These are phyloP conservation scores for Wakefieldia striispora DNA, from an alignment of 768 basidiomycete genomes.

Conservation along the genomic window DNA sequence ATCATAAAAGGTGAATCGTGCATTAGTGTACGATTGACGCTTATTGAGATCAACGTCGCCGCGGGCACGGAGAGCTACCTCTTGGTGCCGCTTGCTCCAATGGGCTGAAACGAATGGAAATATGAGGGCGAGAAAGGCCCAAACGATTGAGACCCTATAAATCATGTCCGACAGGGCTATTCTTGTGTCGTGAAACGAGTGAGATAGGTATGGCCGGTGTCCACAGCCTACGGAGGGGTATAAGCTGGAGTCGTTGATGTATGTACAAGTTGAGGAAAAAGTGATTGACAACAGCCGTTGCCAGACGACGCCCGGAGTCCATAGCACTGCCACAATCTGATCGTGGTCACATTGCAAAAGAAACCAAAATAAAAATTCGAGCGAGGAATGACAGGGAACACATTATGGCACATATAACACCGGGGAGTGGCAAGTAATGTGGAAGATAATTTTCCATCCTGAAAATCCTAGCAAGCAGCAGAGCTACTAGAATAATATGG, in stretches of 20 bases:
- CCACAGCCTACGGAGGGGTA: constrained; percentile 9
- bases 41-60: constrained; percentile 41
- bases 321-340: constrained; percentile 10
- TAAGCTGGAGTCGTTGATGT: background rate
- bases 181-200: constrained; percentile 18
- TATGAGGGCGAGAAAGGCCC: constrained; percentile 34
- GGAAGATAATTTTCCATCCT: constrained; percentile 4
- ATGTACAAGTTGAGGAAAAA: background rate
- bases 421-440: too few relatives aligned
- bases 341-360: background rate
- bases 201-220: constrained; percentile 12
- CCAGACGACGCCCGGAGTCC: constrained; percentile 10
- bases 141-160: constrained; percentile 26
- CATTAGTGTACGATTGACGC: constrained; percentile 31
- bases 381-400: background rate
- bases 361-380: background rate
- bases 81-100: constrained; percentile 42
- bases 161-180: constrained; percentile 13
- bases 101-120: constrained; percentile 35
- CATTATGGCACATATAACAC: constrained; percentile 4
- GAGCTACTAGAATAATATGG: constrained; percentile 21
- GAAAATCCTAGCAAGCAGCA: constrained; percentile 2
- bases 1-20: constrained; percentile 56
- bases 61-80: constrained; percentile 46
- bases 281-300: constrained; percentile 9